A percentile compares a stretch with the other conserved stretches of the same genome.
These are phyloP conservation scores for Streptanthus diversifolius DNA, from an alignment of 345 rosid species.

Conservation along the genomic window DNA sequence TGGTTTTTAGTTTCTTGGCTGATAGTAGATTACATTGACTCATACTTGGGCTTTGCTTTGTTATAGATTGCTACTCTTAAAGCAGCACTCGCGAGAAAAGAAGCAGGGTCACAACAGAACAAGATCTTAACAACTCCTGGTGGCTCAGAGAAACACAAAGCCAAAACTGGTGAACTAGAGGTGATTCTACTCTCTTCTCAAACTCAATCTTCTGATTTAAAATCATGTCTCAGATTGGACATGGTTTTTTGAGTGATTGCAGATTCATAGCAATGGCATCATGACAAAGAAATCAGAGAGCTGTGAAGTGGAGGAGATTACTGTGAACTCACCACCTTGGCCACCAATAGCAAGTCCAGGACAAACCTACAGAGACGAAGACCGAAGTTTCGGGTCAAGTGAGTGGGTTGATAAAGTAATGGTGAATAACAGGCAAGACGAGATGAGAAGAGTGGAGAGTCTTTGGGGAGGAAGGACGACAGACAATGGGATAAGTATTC, in stretches of 20 bases:
- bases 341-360: slow-evolving; percentile 72
- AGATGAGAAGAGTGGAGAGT: slow-evolving; percentile 34
- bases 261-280: slow-evolving; percentile 48
- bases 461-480: slow-evolving; percentile 56
- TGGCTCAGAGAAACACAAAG: slow-evolving; percentile 51
- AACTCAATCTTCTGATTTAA: background rate
- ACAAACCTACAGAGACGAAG: slow-evolving; percentile 64
- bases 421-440: slow-evolving; percentile 89
- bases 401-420: slow-evolving; percentile 98
- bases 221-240: slow-evolving; percentile 1
- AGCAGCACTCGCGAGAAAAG: slow-evolving; percentile 75
- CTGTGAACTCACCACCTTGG: slow-evolving; percentile 92
- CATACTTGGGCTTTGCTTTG: background rate
- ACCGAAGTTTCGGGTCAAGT: slow-evolving; percentile 56
- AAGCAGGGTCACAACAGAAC: slow-evolving; percentile 47
- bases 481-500: slow-evolving; percentile 34
- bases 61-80: slow-evolving; percentile 74
- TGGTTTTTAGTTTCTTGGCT: background rate
- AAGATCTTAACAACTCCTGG: slow-evolving; percentile 43
- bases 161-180: slow-evolving; percentile 69
- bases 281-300: slow-evolving; percentile 57
- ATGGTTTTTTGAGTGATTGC: slow-evolving; percentile 24
- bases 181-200: slow-evolving; percentile 38
- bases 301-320: slow-evolving; percentile 79
- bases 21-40: slow-evolving; percentile 2